Percentiles rank a stretch among this genome's conserved stretches.
phyloP scores from a whole-genome alignment of 805 yeast species.

The Sugiyamaella qingdaonensis region DNA sequence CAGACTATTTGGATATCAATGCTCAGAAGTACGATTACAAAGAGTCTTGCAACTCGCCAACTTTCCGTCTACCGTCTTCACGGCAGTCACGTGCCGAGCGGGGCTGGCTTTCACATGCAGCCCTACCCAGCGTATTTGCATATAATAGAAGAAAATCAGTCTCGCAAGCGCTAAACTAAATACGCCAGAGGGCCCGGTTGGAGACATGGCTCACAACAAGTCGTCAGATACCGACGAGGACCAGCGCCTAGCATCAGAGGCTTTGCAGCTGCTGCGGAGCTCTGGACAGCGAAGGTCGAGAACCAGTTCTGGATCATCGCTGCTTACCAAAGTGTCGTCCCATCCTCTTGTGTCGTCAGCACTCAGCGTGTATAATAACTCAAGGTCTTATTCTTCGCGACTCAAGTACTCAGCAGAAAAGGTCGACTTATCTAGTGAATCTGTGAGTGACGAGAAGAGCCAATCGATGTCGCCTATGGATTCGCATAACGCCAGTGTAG shows the following conservation, averaged over 20 bases:
- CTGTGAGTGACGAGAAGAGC: background rate
- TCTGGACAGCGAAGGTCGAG: slow-evolving; percentile 1
- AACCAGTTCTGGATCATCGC: background rate
- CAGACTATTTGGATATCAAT: too few relatives aligned
- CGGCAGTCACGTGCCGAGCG: slow-evolving; percentile 1
- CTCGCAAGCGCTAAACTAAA: background rate
- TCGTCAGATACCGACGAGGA: background rate
- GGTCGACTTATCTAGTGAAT: background rate
- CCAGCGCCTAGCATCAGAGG: slow-evolving; percentile 28
- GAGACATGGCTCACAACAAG: background rate
- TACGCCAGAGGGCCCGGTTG: background rate
- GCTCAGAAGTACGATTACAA: too few relatives aligned
- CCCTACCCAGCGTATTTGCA: background rate
- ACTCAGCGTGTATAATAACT: slow-evolving; percentile 32
- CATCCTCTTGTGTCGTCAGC: slow-evolving; percentile 28
- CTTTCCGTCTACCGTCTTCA: background rate
- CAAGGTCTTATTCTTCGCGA: slow-evolving; percentile 40
- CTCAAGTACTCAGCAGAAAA: slow-evolving; percentile 57
- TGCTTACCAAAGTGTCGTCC: slow-evolving; percentile 20
- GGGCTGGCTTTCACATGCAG: slow-evolving; percentile 4
- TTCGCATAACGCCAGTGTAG: background rate
- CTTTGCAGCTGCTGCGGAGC: slow-evolving; percentile 26
- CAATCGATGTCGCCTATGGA: background rate
- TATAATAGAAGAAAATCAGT: background rate
- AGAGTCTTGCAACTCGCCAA: too few relatives aligned